A percentile compares a stretch with the other conserved stretches of the same genome.
phyloP scores from a whole-genome alignment of 257 asterid species.

The Craterostigma plantagineum region DNA sequence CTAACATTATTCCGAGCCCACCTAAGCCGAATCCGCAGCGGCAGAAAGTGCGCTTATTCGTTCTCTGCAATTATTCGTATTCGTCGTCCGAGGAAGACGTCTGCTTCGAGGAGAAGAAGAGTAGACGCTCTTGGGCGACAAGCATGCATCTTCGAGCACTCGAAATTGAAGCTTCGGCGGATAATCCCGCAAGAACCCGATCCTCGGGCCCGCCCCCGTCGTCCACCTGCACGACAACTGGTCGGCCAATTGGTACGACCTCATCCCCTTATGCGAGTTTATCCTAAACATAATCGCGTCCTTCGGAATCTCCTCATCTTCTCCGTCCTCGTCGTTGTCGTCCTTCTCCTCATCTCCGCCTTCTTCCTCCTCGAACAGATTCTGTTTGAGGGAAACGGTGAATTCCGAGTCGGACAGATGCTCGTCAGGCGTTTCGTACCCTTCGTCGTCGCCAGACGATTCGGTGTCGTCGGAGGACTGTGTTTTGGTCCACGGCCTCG shows the following conservation, averaged over 20 bases:
- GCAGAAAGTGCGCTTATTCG: no score
- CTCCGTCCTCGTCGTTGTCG: no score
- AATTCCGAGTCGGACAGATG: slow-evolving; percentile 39
- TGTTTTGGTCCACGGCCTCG: slow-evolving; percentile 9
- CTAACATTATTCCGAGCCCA: no score
- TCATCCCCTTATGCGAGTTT: slow-evolving; percentile 45
- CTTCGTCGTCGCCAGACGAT: no score
- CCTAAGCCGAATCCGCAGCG: no score
- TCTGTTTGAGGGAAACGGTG: slow-evolving; percentile 37
- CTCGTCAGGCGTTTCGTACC: slow-evolving; percentile 72
- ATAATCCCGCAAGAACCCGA: slow-evolving; percentile 79
- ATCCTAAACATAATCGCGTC: slow-evolving; percentile 56
- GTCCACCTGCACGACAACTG: slow-evolving; percentile 79
- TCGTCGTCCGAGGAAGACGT: no score
- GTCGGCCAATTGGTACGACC: slow-evolving; percentile 57
- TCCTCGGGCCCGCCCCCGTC: slow-evolving; percentile 90
- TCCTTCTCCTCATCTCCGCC: slow-evolving; percentile 36
- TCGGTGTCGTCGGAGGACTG: slow-evolving; percentile 6
- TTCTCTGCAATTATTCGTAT: no score
- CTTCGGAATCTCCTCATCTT: slow-evolving; percentile 25
- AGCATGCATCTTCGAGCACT: slow-evolving; percentile 45
- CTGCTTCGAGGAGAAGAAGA: no score
- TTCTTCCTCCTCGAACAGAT: slow-evolving; percentile 30
- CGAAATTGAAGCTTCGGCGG: slow-evolving; percentile 65
- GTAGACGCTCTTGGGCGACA: slow-evolving; percentile 42